Evolutionary conservation across 169 alveolate genomes (phyloP).

Genomic region (Cryptosporidium sp.): DNA sequence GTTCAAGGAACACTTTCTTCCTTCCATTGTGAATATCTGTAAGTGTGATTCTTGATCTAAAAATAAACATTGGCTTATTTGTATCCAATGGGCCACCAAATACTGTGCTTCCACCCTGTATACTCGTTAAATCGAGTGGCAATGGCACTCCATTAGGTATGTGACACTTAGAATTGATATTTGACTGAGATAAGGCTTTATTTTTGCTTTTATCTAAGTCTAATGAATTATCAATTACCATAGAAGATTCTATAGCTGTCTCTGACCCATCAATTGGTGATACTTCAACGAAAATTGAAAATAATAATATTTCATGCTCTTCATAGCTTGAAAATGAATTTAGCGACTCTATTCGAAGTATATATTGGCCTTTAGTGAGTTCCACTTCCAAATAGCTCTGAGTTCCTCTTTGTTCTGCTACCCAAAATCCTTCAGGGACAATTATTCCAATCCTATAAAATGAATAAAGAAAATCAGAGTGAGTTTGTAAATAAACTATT

Average conservation of each 20-base stretch:
- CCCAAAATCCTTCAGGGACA: conserved; percentile 82
- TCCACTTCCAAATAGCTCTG: conserved; percentile 77
- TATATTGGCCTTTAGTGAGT: conserved; percentile 76
- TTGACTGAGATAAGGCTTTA: background rate
- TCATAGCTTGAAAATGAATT: conserved; percentile 55
- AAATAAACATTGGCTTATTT: conserved; percentile 72
- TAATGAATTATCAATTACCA: conserved; percentile 24
- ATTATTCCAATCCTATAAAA: conserved; percentile 78
- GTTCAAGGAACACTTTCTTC: conserved; percentile 51
- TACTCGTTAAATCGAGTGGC: conserved; percentile 78
- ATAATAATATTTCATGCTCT: conserved; percentile 53
- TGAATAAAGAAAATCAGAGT: conserved; percentile 46
- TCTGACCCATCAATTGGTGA: conserved; percentile 61
- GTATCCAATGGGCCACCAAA: conserved; percentile 82
- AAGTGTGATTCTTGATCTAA: conserved; percentile 78
- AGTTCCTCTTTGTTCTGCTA: conserved; percentile 80
- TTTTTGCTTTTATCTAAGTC: conserved; percentile 2
- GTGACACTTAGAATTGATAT: conserved; percentile 21
- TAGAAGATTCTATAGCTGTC: conserved; percentile 27
- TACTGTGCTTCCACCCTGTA: conserved; percentile 80
- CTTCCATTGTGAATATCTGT: conserved; percentile 80
- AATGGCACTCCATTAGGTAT: conserved; percentile 79
- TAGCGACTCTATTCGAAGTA: conserved; percentile 54
- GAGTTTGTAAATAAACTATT: conserved; percentile 29
- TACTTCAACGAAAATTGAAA: conserved; percentile 31